A percentile compares a stretch with the other conserved stretches of the same genome.
Conservation (phyloP, 2,329 filamentous ascomycete species). For the Beauveria scarabaeidicola region DNA sequence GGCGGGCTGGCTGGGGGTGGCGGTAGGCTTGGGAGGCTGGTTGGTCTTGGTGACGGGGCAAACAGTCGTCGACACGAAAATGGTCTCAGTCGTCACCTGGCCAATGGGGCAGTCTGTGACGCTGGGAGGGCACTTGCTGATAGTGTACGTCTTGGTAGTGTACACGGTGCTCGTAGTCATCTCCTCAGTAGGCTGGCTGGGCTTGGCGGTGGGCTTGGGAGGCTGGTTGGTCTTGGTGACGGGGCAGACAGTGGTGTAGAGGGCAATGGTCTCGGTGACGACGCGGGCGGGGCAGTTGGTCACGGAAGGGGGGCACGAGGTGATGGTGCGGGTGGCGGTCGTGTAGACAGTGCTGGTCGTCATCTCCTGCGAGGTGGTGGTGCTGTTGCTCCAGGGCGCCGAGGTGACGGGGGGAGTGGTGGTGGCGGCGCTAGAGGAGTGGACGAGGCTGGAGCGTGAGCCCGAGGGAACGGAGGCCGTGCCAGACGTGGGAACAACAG, state of each 20-base stretch:
- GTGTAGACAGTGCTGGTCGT: conserved; percentile 14
- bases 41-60: conserved; percentile 8
- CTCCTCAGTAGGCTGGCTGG: not conserved
- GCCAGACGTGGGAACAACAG: not conserved
- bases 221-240: conserved; percentile 6
- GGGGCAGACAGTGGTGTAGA: conserved; percentile 10
- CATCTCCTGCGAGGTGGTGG: conserved; percentile 4
- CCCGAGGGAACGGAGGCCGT: not conserved
- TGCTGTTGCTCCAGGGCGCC: conserved; percentile 5
- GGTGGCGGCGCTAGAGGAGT: not conserved
- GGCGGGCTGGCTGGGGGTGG: too few species aligned
- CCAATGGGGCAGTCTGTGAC: conserved; percentile 14
- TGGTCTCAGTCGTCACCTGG: conserved; percentile 12
- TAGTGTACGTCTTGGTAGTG: conserved; percentile 14
- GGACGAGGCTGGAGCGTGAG: not conserved
- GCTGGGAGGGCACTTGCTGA: conserved; percentile 13
- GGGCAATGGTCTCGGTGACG: conserved; percentile 9
- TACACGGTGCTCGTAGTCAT: conserved; percentile 14
- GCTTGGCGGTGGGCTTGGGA: not conserved
- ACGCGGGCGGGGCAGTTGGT: conserved; percentile 14
- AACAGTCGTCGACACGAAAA: conserved; percentile 1
- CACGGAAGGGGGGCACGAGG: conserved; percentile 13
- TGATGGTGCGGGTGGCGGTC: conserved; percentile 14
- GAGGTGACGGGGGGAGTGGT: not conserved
- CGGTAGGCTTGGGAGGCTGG: not conserved